Percentiles rank a stretch among this genome's conserved stretches.
These are phyloP conservation scores for Cladophialophora carrionii DNA, from an alignment of 2,329 filamentous ascomycete genomes.

Conservation along the genomic window DNA sequence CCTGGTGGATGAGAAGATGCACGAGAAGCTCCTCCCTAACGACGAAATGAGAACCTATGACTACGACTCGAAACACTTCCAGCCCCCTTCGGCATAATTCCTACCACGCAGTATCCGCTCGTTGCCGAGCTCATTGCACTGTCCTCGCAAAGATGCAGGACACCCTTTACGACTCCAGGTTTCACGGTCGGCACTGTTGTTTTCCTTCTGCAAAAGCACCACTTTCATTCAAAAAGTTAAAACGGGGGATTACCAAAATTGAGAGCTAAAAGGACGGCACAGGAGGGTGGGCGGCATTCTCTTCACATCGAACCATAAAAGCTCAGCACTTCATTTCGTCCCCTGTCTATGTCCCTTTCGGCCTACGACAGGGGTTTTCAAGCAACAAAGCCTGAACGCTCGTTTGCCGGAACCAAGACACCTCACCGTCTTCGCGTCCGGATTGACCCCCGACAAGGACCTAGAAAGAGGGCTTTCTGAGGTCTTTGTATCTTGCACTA, in stretches of 20 bases:
- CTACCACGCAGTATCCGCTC: slow-evolving; percentile 1
- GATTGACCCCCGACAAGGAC: slow-evolving; percentile 3
- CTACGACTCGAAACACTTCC: slow-evolving; percentile 31
- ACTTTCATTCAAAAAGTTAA: slow-evolving; percentile 21
- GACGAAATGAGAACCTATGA: slow-evolving; percentile 31
- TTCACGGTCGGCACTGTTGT: slow-evolving; percentile 20
- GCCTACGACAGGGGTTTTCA: not conserved
- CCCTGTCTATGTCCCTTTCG: not conserved
- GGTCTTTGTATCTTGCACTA: slow-evolving; percentile 16
- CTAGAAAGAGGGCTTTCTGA: slow-evolving; percentile 1
- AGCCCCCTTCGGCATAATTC: slow-evolving; percentile 29
- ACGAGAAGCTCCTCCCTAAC: slow-evolving; percentile 31
- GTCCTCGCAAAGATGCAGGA: not conserved
- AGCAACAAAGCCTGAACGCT: not conserved
- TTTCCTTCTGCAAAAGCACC: slow-evolving; percentile 21
- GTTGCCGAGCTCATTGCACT: not conserved
- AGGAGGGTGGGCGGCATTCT: slow-evolving; percentile 29
- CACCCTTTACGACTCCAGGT: slow-evolving; percentile 15
- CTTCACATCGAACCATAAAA: slow-evolving; percentile 25
- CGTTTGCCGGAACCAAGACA: not conserved
- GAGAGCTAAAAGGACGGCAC: slow-evolving; percentile 19
- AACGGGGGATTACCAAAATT: slow-evolving; percentile 17
- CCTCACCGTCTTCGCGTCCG: slow-evolving; percentile 10
- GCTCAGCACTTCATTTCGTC: slow-evolving; percentile 19
- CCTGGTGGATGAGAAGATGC: slow-evolving; percentile 27